A percentile compares a stretch with the other conserved stretches of the same genome.
Conservation (phyloP, 129 eudicot species). For the Escallonia rubra region DNA sequence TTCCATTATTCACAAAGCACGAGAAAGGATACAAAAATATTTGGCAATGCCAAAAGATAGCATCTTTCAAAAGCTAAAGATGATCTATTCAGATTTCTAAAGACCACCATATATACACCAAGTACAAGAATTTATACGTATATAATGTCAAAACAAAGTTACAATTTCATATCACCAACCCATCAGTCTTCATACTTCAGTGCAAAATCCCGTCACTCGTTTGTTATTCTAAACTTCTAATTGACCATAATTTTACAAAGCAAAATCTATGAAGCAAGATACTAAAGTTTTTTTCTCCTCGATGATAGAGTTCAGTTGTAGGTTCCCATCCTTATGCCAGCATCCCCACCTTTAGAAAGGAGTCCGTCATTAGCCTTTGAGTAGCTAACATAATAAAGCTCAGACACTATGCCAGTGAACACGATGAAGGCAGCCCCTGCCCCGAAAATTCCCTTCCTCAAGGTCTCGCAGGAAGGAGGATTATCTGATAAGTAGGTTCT, state of each 20-base stretch:
- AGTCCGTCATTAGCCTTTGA: constrained; percentile 55
- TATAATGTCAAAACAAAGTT: too few species aligned
- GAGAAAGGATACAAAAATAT: too few species aligned
- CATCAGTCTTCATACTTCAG: neutral
- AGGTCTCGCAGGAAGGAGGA: constrained; percentile 78
- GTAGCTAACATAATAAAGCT: constrained; percentile 71
- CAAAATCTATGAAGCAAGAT: neutral
- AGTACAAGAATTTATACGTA: too few species aligned
- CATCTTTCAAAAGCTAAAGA: too few species aligned
- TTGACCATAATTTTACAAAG: neutral
- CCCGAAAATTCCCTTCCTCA: constrained; percentile 89
- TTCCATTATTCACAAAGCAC: too few species aligned
- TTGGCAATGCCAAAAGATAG: too few species aligned
- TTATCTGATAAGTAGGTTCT: constrained; percentile 27
- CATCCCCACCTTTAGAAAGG: constrained; percentile 38
- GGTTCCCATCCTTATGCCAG: constrained; percentile 71
- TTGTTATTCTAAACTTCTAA: too few species aligned
- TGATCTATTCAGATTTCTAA: too few species aligned
- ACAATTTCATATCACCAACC: too few species aligned
- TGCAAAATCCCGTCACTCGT: neutral
- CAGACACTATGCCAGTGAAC: constrained; percentile 75
- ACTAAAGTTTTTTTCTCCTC: neutral
- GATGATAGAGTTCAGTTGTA: constrained; percentile 12
- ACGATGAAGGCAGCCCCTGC: constrained; percentile 89
- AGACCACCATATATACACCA: too few species aligned